A percentile compares a stretch with the other conserved stretches of the same genome.
These are phyloP conservation scores for Xylaria sp. DNA, from an alignment of 2,329 filamentous ascomycete genomes.

Conservation along the genomic window DNA sequence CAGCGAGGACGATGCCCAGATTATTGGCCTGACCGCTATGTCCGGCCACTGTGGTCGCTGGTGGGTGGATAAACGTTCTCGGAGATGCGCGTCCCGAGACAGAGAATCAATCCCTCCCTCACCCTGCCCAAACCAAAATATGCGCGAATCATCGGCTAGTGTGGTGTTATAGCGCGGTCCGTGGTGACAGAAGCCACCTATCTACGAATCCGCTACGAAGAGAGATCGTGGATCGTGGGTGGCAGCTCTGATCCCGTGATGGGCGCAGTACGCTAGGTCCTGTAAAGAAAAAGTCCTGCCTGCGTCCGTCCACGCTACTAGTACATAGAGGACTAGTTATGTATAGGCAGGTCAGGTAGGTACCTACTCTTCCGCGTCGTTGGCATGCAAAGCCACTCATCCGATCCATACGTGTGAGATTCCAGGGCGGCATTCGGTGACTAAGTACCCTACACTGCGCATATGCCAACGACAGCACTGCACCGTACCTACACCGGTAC, in stretches of 20 bases:
- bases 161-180: background rate
- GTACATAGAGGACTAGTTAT: background rate
- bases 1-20: too few species aligned
- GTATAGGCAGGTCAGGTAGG: background rate
- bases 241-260: slow-evolving; percentile 16
- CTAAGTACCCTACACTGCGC: background rate
- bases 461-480: background rate
- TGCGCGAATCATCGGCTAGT: slow-evolving; percentile 16
- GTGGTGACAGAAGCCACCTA: background rate
- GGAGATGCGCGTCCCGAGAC: slow-evolving; percentile 24
- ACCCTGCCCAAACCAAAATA: background rate
- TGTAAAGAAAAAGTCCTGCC: background rate
- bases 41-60: slow-evolving; percentile 2
- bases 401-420: slow-evolving; percentile 6
- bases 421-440: slow-evolving; percentile 3
- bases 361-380: slow-evolving; percentile 5
- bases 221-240: too few species aligned
- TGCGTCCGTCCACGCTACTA: background rate
- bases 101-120: slow-evolving; percentile 20
- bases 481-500: background rate
- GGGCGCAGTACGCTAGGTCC: background rate
- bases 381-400: slow-evolving; percentile 16
- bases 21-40: background rate
- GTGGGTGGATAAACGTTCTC: slow-evolving; percentile 8
- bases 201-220: too few species aligned